Evolutionary conservation across 2,329 filamentous ascomycete species (phyloP).

Genomic region (Colletotrichum chlorophyti): DNA sequence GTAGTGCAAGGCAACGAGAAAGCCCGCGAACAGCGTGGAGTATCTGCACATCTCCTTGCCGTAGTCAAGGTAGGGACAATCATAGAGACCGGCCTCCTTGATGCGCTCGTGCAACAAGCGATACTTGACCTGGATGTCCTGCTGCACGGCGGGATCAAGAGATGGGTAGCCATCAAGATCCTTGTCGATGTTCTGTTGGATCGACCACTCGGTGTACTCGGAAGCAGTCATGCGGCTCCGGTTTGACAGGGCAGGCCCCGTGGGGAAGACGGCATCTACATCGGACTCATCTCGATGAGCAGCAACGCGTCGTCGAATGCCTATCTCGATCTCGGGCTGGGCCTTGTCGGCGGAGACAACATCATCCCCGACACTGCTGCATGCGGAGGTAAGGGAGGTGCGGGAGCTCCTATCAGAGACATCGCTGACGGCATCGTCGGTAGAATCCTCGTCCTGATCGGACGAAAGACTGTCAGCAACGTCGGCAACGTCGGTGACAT

Average conservation of each 20-base stretch:
- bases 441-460: slow-evolving; percentile 21
- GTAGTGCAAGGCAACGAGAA: slow-evolving; percentile 50
- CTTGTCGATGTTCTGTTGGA: slow-evolving; percentile 42
- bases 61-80: slow-evolving; percentile 65
- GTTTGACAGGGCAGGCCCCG: slow-evolving; percentile 4
- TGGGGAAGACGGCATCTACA: neutral
- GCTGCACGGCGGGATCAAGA: slow-evolving; percentile 60
- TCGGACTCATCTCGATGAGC: neutral
- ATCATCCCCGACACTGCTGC: slow-evolving; percentile 21
- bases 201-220: slow-evolving; percentile 44
- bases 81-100: slow-evolving; percentile 61
- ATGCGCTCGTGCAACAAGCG: slow-evolving; percentile 61
- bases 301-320: slow-evolving; percentile 20
- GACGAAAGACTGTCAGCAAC: slow-evolving; percentile 20
- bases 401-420: slow-evolving; percentile 24
- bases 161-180: slow-evolving; percentile 55
- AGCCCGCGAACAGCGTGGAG: slow-evolving; percentile 54
- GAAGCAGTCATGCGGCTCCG: slow-evolving; percentile 26
- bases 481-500: slow-evolving; percentile 11
- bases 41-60: slow-evolving; percentile 65
- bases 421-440: slow-evolving; percentile 24
- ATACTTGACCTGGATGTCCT: slow-evolving; percentile 62
- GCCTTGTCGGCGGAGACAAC: too few relatives aligned
- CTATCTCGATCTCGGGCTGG: slow-evolving; percentile 1
- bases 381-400: slow-evolving; percentile 29